Evolutionary conservation across 1,284 basidiomycete species (phyloP), one percentile per base, ranked within the genome.

Genomic region (Pholiota adiposa): DNA sequence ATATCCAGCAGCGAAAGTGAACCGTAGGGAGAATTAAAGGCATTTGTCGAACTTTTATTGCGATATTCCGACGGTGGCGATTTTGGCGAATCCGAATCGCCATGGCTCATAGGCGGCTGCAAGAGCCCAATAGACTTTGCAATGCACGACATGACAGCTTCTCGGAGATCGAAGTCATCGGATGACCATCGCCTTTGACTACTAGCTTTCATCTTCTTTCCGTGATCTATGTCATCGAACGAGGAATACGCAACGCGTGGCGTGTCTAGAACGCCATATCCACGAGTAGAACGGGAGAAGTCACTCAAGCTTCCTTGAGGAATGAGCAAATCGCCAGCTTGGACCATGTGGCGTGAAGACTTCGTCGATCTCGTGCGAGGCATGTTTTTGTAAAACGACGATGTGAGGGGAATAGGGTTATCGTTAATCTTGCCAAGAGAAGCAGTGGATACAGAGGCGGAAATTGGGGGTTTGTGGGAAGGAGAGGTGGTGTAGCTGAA

Each of bases 91-190:
- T 83, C 81, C 2, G 89, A 89, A 41, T 86, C 86, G 46, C 77
- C 80, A 40, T 81, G 85, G 59, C 87, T 89, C 14, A 90, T 77
- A 7, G 89, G 85, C 6, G 94, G 90, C 65, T 97, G 96, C n/a
- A 93, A 80, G 11, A 99, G 82, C 2, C 97, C 97, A 58, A 99
- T 98, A 4, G 95, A 97, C 73, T 96, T 97, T 1, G 96, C 96
- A 61, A 99, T 97, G 75, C 94, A 97, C 4, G 92, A 90, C 92
- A 99, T 96, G 33, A 99, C 95, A 64, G 94, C 94, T 65, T 95
- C 93, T 44, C 93, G 88, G 36, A 99, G 83, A 69, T 98, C 93
- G 69, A 97, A 96, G 29, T 79, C 78, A 21, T 79, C 74, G 14
- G 70, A 69, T 44, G 70, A 71, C 64, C 68, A 63, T 8, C 68